phyloP scores from a whole-genome alignment of 2,329 filamentous ascomycete species.

The Phialemoniopsis sp. region DNA sequence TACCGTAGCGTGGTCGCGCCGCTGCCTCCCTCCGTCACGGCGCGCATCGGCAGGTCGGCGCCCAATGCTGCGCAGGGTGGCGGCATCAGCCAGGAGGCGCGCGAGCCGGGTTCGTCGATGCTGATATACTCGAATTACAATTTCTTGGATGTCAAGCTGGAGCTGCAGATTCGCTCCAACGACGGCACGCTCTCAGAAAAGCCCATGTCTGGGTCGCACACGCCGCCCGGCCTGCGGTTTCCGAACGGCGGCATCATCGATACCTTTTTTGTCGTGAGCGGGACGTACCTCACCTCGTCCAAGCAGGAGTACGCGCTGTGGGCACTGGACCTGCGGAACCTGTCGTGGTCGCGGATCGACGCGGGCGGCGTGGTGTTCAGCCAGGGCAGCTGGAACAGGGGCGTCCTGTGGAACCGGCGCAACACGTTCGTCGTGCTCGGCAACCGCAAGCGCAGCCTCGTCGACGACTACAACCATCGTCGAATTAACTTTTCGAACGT shows the following conservation, averaged over 20 bases:
- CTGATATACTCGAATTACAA: slow-evolving; percentile 99
- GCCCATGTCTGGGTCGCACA: slow-evolving; percentile 81
- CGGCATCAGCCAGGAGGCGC: slow-evolving; percentile 47
- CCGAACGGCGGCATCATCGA: slow-evolving; percentile 95
- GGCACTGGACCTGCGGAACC: slow-evolving; percentile 82
- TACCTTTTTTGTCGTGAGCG: slow-evolving; percentile 94
- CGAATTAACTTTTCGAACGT: slow-evolving; percentile 97
- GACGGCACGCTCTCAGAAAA: slow-evolving; percentile 84
- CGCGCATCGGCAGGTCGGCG: slow-evolving; percentile 59
- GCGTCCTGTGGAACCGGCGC: slow-evolving; percentile 85
- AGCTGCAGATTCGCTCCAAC: slow-evolving; percentile 80
- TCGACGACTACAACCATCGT: slow-evolving; percentile 97
- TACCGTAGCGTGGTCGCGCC: slow-evolving; percentile 95
- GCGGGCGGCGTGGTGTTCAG: slow-evolving; percentile 92
- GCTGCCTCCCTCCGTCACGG: slow-evolving; percentile 61
- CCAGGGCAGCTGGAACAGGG: slow-evolving; percentile 96
- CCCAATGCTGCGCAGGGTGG: slow-evolving; percentile 28
- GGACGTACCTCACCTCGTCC: slow-evolving; percentile 93
- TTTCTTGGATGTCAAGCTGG: slow-evolving; percentile 93
- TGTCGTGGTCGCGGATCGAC: slow-evolving; percentile 95
- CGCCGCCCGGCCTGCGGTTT: slow-evolving; percentile 88
- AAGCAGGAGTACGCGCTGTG: slow-evolving; percentile 98
- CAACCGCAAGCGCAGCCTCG: slow-evolving; percentile 86
- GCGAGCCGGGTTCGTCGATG: slow-evolving; percentile 68
- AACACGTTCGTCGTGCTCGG: slow-evolving; percentile 96